These are phyloP conservation scores for Candolleomyces aberdarensis DNA, from an alignment of 768 basidiomycete genomes.

Conservation along the genomic window DNA sequence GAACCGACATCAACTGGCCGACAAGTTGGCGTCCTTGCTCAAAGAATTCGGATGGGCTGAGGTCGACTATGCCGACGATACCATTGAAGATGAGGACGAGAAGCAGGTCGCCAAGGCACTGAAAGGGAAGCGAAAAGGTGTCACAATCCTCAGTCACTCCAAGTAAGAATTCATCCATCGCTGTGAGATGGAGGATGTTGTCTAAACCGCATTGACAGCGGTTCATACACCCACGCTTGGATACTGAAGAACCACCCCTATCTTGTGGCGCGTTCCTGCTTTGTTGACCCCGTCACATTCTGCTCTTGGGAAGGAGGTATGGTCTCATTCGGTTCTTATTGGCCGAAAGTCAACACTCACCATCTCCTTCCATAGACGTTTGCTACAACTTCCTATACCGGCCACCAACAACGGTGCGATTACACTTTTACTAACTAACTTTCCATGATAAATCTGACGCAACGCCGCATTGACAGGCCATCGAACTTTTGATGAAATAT, in stretches of 20 bases:
- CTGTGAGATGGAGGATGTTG: neutral
- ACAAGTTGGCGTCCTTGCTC: conserved; percentile 55
- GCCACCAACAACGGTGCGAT: conserved; percentile 56
- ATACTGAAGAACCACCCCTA: conserved; percentile 74
- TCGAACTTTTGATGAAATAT: conserved; percentile 81
- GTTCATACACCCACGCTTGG: conserved; percentile 87
- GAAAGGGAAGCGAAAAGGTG: conserved; percentile 39
- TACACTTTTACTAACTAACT: conserved; percentile 3
- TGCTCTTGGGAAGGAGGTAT: conserved; percentile 93
- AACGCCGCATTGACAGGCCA: conserved; percentile 41
- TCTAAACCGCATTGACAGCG: conserved; percentile 36
- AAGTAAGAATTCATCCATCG: conserved; percentile 49
- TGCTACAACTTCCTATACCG: conserved; percentile 91
- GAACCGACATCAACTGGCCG: conserved; percentile 55
- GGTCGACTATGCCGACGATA: conserved; percentile 16
- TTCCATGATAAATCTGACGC: conserved; percentile 6
- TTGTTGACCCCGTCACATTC: conserved; percentile 88
- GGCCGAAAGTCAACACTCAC: too few species aligned
- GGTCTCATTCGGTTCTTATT: conserved; percentile 1
- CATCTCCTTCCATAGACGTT: conserved; percentile 49
- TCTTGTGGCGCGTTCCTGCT: conserved; percentile 73
- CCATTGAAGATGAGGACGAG: conserved; percentile 23
- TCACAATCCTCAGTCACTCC: conserved; percentile 84
- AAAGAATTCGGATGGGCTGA: conserved; percentile 63
- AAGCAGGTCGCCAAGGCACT: conserved; percentile 19